Evolutionary conservation across 495 filamentous ascomycete genomes (phyloP).

Genomic region (Friedmanniomyces endolithicus): DNA sequence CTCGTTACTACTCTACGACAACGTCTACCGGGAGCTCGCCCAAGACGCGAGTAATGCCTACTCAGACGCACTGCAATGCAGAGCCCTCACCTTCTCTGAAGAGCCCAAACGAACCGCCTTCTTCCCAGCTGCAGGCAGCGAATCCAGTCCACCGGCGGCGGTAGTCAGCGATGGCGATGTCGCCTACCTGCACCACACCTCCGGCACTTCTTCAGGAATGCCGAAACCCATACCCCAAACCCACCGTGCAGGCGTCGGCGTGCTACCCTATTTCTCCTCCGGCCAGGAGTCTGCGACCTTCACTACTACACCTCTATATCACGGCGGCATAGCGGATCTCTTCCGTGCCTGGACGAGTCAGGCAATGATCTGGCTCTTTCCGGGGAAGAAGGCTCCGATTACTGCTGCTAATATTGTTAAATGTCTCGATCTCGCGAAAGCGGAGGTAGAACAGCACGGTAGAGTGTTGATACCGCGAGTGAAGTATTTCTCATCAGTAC

Average conservation of each 20-base stretch:
- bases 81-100: not conserved
- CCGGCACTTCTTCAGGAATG: slow-evolving; percentile 41
- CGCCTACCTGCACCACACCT: slow-evolving; percentile 29
- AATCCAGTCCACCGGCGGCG: not conserved
- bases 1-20: slow-evolving; percentile 29
- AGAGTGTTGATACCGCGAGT: slow-evolving; percentile 19
- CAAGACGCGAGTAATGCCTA: not conserved
- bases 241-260: slow-evolving; percentile 38
- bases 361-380: slow-evolving; percentile 44
- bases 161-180: slow-evolving; percentile 9
- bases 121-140: not conserved
- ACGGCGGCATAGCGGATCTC: slow-evolving; percentile 47
- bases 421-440: slow-evolving; percentile 25
- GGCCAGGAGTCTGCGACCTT: slow-evolving; percentile 35
- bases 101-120: not conserved
- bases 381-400: slow-evolving; percentile 36
- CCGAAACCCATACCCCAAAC: slow-evolving; percentile 43
- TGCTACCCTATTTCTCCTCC: slow-evolving; percentile 35
- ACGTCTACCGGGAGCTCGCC: slow-evolving; percentile 22
- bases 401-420: slow-evolving; percentile 36
- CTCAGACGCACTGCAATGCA: not conserved
- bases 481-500: slow-evolving; percentile 45
- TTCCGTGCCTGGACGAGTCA: slow-evolving; percentile 42
- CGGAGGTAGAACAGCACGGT: no score
- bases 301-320: slow-evolving; percentile 49